Evolutionary conservation across 169 alveolate species (phyloP), one percentile per base, ranked within the genome.

Genomic region (Plasmodium gonderi): DNA sequence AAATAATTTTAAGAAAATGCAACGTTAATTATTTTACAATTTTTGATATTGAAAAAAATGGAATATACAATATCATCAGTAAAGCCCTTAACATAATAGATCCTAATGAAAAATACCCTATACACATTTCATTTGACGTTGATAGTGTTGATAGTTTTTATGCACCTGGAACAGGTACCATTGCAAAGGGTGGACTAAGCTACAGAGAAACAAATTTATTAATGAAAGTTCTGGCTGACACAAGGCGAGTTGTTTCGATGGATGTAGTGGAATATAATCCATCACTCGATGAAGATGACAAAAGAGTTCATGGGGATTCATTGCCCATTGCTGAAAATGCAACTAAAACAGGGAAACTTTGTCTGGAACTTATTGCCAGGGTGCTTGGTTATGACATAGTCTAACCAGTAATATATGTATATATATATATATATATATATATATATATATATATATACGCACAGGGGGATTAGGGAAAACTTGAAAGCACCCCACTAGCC

Each of bases 151-250:
- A 94, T 47, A 79, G 87, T 29, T 6, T 78, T 3, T 75, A 36
- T 14, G 96, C 96, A 0, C 95, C 95, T 4, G 96, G 96, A 74
- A 94, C 96, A 1, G 96, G 96, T 7, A 94, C 96, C 8, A 65
- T 78, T 26, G 91, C 92, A 14, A 74, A 76, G 45, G 96, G 96
- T 0, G 96, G 96, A 11, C 80, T 94, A 69, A 94, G 38, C 64
- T 91, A 94, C 60, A 75, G 94, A 44, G 96, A 91, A 79, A 89
- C 68, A 14, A 65, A 91, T 78, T 91, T 81, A 78, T 60, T 69
- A 93, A 91, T 80, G 91, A 92, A 49, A 80, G 92, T 45, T 4
- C 79, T 49, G 83, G 74, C 96, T 36, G 92, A 94, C 26, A 94
- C 96, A 38, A 82, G 38, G 75, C 76, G 91, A 45, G 60, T 82